Conservation (phyloP, 139 green algal species). For the Desmodesmus armatus region DNA sequence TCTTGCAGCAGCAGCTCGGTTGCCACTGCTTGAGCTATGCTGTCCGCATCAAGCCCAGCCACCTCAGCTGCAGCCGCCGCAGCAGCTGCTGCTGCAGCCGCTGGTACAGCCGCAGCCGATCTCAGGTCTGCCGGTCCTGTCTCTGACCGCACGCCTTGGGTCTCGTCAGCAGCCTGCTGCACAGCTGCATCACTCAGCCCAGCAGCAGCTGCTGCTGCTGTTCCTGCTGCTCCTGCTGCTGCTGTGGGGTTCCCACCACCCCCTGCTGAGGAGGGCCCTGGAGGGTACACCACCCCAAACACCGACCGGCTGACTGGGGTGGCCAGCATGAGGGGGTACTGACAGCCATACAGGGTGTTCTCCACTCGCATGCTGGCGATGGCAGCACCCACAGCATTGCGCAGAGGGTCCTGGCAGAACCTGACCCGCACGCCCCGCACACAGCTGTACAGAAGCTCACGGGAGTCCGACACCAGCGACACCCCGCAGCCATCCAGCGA, state of each 20-base stretch:
- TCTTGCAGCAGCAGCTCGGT: background rate
- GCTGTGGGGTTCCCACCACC: background rate
- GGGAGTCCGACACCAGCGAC: constrained; percentile 67
- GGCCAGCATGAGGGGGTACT: constrained; percentile 66
- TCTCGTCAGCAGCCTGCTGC: too few relatives aligned
- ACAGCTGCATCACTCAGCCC: too few relatives aligned
- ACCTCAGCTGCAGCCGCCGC: too few relatives aligned
- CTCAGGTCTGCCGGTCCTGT: too few relatives aligned
- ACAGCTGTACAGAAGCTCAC: constrained; percentile 74
- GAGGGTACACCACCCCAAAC: constrained; percentile 49
- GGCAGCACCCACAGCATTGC: constrained; percentile 17
- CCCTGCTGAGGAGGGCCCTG: background rate
- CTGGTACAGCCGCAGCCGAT: too few relatives aligned
- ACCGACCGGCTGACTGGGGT: constrained; percentile 57
- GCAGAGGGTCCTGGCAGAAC: constrained; percentile 53
- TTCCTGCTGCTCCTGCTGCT: background rate
- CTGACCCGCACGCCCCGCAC: constrained; percentile 39
- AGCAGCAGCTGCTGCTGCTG: constrained; percentile 3
- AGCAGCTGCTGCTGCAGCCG: too few relatives aligned
- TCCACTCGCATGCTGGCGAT: constrained; percentile 69
- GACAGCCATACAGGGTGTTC: constrained; percentile 70
- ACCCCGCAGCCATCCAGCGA: constrained; percentile 61
- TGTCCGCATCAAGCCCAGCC: too few relatives aligned
- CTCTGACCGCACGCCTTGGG: too few relatives aligned
- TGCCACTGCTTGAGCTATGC: too few relatives aligned